Evolutionary conservation across 257 asterid species (phyloP), one percentile per base, ranked within the genome.

Genomic region (Salvia miltiorrhiza): DNA sequence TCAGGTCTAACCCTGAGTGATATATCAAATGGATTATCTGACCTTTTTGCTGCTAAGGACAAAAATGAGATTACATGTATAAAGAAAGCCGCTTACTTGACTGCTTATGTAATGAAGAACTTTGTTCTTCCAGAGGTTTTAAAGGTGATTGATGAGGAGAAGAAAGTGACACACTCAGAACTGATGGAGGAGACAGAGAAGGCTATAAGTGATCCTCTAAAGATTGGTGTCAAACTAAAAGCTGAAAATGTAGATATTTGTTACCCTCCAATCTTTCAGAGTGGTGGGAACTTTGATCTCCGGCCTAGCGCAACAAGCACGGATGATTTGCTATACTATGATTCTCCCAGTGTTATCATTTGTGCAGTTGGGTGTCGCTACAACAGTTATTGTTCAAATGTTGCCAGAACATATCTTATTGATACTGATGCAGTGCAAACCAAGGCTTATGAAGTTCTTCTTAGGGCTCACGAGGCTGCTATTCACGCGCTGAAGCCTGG

Each of bases 201-300:
- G 73, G 93, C 86, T 24, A 83, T 91, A 65, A 68, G 77, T 48
- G 88, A 91, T 39, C 97, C 95, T 17, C 69, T 61, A 17, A 86
- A 76, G 84, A 80, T 90, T 62, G 83, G 85, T 30, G 89, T 87
- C 52, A 86, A 86, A 69, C 80, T 88, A 73, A 87, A 81, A 74
- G 84, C 96, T 64, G 96, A 91, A 28, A 91, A 87, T 66, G 86
- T 87, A 3, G 96, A 87, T 79, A 88, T 91, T 24, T 91, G 96
- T 76, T 88, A 91, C 78, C 96, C 97, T 45, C 96, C 96, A 1
- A 87, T 88, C 41, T 83, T 90, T 76, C 95, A 90, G 79, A 88
- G 95, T 63, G 97, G 96, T 61, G 96, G 90, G 12, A 71, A 40
- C 11, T 90, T 87, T 67, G 90, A 90, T 80, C 84, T 90, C 9